Evolutionary conservation across 352 stramenopile genomes (phyloP).

Genomic region (Globisporangium barbulae): DNA sequence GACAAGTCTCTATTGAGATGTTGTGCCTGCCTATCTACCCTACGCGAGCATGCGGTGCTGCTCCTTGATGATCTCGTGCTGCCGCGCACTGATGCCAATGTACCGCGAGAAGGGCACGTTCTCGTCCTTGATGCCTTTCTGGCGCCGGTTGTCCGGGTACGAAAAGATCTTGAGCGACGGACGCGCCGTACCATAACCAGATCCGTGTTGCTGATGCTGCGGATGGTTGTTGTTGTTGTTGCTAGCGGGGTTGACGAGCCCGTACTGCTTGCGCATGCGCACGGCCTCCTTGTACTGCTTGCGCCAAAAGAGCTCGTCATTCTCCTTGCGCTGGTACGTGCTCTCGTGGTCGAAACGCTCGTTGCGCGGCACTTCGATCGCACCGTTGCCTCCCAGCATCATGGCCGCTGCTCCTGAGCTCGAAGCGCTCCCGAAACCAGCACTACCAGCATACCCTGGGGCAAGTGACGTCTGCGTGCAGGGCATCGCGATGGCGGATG

Average conservation of each 20-base stretch:
- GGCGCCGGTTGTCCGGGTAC: constrained; percentile 32
- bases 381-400: constrained; percentile 23
- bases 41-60: constrained; percentile 69
- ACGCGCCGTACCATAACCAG: constrained; percentile 1
- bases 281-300: constrained; percentile 59
- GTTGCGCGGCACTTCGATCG: constrained; percentile 33
- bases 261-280: constrained; percentile 43
- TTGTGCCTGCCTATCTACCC: background rate
- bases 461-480: constrained; percentile 22
- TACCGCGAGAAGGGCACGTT: constrained; percentile 61
- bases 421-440: background rate
- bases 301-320: constrained; percentile 40
- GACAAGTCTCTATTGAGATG: background rate
- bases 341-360: constrained; percentile 50
- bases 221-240: constrained; percentile 2
- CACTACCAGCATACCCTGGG: constrained; percentile 5
- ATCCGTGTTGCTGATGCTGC: background rate
- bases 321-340: constrained; percentile 41
- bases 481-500: constrained; percentile 12
- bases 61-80: constrained; percentile 77
- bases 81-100: constrained; percentile 69
- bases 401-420: constrained; percentile 6
- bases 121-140: constrained; percentile 47
- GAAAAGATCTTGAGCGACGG: constrained; percentile 77
- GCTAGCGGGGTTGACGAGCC: constrained; percentile 8